Base-by-base conservation (phyloP, 2,329 filamentous ascomycete species). In the Talaromyces pinophilus region DNA sequence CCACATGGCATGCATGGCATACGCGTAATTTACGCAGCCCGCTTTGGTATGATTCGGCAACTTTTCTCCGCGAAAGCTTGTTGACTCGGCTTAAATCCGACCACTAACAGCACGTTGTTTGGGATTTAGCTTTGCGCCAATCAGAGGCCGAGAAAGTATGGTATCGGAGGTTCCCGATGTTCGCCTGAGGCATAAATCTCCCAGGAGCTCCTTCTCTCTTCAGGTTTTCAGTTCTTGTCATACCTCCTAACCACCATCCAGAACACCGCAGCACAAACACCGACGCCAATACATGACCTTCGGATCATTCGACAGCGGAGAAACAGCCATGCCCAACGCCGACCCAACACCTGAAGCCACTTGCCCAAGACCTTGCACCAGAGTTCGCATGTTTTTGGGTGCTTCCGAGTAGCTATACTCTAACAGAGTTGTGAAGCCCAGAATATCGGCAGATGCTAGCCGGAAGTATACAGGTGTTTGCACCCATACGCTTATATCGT, bases 401-500 rank as follows among this genome's bases (percentile, higher is more conserved):
- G 81, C 78, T 35, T 81, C 72, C 46, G 73, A 75, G 69, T 83
- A 83, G 0, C 79, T 77, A 62, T 80, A 82, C 67, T 83, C 81
- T 44, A 77, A 76, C 1, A 74, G 77, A 0, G 81, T 81, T 15
- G 79, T 77, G 59, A 79, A 73, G 0, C 77, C 76, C 22, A 83
- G 78, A 11, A 83, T 78, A 70, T 83, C 82, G 0, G 76, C 78
- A 3, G 78, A 67, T 0, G 80, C 78, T 0, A 80, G 72, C 8
- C 78, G 67, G 25, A 82, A 70, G 67, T 81, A 82, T 0, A 78
- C 67, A 0, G 81, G 80, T 0, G 77, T 64, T 60, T 82, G 80
- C 0, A 79, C 63, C 46, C 22, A 50, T 13, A 50, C 46, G 5
- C 19, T 50, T 11, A 50, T 28, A 13, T 25, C 10, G 22, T 50